Conservation (phyloP, 805 yeast genomes). For the Yarrowia osloensis region DNA sequence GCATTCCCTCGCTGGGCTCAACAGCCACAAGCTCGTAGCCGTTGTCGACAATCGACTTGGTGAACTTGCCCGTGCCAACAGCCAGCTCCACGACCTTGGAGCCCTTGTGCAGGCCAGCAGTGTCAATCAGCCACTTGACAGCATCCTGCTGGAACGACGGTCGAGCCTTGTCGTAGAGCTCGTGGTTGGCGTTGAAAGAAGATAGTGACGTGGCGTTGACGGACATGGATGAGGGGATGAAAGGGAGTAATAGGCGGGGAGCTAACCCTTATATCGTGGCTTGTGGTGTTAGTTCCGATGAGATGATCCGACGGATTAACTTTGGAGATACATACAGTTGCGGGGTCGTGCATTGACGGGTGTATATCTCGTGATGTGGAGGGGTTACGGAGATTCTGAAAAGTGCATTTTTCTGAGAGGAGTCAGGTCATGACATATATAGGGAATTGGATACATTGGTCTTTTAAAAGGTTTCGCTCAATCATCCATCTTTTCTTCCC, state of each 20-base stretch:
- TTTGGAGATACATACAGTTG: neutral
- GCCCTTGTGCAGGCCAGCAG: slow-evolving; percentile 43
- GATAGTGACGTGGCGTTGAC: slow-evolving; percentile 48
- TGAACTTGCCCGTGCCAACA: slow-evolving; percentile 67
- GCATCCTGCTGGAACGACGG: slow-evolving; percentile 51
- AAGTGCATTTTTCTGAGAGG: neutral
- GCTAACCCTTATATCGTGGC: neutral
- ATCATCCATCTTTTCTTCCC: too few species aligned
- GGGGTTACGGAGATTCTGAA: neutral
- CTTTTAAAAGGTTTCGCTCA: too few species aligned
- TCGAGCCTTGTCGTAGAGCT: slow-evolving; percentile 53
- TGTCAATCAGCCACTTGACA: slow-evolving; percentile 49
- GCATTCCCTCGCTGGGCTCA: slow-evolving; percentile 63
- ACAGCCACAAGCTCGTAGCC: slow-evolving; percentile 52
- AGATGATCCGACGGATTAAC: slow-evolving; percentile 5
- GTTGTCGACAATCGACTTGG: slow-evolving; percentile 46
- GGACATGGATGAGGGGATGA: slow-evolving; percentile 25
- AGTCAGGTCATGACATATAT: too few species aligned
- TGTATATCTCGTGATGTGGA: neutral
- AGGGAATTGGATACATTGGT: too few species aligned
- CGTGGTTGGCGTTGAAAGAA: slow-evolving; percentile 57
- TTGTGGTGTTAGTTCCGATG: neutral
- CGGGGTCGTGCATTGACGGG: neutral
- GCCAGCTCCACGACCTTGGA: slow-evolving; percentile 53
- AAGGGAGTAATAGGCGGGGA: too few species aligned